Evolutionary conservation across 2,329 filamentous ascomycete genomes (phyloP).

Genomic region (Cladophialophora chaetospira): DNA sequence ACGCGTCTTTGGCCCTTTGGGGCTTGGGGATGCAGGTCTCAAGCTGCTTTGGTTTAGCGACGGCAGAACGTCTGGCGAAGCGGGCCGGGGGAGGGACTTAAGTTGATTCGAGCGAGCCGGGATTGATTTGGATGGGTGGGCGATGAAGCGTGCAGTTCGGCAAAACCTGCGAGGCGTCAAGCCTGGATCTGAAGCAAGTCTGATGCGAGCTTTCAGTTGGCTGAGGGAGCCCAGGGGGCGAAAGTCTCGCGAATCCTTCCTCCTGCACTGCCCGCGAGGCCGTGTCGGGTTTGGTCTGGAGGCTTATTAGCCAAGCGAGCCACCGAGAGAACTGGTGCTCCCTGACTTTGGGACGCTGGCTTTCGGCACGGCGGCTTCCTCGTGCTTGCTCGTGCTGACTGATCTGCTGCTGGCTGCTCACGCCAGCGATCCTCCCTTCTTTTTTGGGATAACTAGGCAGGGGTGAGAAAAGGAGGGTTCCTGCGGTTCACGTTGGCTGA

Average conservation of each 20-base stretch:
- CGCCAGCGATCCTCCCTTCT: conserved; percentile 10
- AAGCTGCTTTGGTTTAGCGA: conserved; percentile 21
- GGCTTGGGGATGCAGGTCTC: not conserved
- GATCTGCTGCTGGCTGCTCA: conserved; percentile 13
- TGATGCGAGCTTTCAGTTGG: conserved; percentile 1
- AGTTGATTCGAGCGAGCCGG: conserved; percentile 6
- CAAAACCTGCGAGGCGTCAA: conserved; percentile 2
- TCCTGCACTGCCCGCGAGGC: conserved; percentile 3
- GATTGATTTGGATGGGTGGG: not conserved
- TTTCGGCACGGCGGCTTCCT: conserved; percentile 2
- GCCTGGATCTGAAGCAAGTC: not conserved
- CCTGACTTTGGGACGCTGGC: not conserved
- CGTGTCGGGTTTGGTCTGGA: no score
- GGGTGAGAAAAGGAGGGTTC: conserved; percentile 10
- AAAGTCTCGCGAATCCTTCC: conserved; percentile 5
- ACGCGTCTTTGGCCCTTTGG: conserved; percentile 19
- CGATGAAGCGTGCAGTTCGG: not conserved
- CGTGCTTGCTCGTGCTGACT: no score
- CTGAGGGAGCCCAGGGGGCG: not conserved
- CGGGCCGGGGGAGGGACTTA: conserved; percentile 21
- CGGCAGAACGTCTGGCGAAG: no score
- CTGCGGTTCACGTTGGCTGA: not conserved
- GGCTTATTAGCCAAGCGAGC: conserved; percentile 9
- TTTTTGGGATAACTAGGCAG: conserved; percentile 4
- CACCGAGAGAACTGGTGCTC: no score